Conservation (phyloP, 176 grass and related monocot species). For the Ampelocalamus luodianensis region DNA sequence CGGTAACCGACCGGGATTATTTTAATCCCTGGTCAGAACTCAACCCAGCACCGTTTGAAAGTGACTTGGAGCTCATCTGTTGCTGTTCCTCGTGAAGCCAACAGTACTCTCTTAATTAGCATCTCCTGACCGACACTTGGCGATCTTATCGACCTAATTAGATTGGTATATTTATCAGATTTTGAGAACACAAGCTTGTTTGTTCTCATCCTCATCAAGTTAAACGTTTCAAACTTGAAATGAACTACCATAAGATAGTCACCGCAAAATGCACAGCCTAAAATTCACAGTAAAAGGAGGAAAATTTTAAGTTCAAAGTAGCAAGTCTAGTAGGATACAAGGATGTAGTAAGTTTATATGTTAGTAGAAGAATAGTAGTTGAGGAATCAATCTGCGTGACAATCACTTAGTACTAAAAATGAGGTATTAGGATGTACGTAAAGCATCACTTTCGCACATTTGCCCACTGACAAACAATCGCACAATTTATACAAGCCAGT, state of each 20-base stretch:
- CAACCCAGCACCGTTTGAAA: neutral
- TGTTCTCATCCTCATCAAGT: neutral
- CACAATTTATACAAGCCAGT: neutral
- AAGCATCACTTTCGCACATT: neutral
- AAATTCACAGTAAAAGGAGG: neutral
- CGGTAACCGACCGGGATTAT: too few relatives aligned
- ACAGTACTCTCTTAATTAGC: neutral
- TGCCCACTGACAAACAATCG: too few relatives aligned
- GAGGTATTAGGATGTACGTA: neutral
- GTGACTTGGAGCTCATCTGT: neutral
- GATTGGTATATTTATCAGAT: neutral
- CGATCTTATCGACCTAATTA: neutral
- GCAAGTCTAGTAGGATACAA: neutral
- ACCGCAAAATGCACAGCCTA: neutral
- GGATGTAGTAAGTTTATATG: neutral
- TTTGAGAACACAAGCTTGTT: neutral
- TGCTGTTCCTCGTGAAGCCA: constrained; percentile 28
- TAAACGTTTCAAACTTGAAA: neutral
- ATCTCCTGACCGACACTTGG: neutral
- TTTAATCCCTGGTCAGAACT: too few relatives aligned
- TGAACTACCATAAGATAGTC: neutral
- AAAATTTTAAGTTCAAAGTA: neutral
- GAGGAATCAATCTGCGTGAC: neutral
- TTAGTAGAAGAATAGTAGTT: neutral
- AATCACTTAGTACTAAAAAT: neutral